Conservation (phyloP, 2,329 filamentous ascomycete genomes). For the Epichloe typhina region DNA sequence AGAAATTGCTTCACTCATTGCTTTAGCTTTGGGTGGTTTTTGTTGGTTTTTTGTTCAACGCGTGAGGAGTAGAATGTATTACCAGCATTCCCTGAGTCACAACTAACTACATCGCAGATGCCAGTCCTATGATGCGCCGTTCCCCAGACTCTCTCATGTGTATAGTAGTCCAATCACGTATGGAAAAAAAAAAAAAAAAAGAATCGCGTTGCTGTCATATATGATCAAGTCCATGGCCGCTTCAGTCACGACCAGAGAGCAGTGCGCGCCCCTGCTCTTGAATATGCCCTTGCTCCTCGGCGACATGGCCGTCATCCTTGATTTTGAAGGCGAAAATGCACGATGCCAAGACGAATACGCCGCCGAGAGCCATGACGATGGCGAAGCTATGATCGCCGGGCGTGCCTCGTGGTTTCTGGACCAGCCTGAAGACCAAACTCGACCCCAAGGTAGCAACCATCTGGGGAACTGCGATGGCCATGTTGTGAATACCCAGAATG, state of each 20-base stretch:
- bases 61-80: not conserved
- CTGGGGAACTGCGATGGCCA: slow-evolving; percentile 82
- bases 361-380: slow-evolving; percentile 76
- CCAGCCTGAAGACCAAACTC: slow-evolving; percentile 67
- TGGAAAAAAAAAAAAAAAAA: not conserved
- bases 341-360: slow-evolving; percentile 62
- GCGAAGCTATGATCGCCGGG: slow-evolving; percentile 79
- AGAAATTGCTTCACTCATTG: not conserved
- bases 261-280: slow-evolving; percentile 20
- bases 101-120: too few relatives aligned
- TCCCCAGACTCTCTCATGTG: too few relatives aligned
- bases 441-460: slow-evolving; percentile 80
- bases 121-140: too few relatives aligned
- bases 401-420: slow-evolving; percentile 76
- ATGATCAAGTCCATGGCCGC: not conserved
- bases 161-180: too few relatives aligned
- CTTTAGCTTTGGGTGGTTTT: not conserved
- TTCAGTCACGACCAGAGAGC: not conserved
- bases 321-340: slow-evolving; percentile 60
- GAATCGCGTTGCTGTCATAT: not conserved
- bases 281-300: slow-evolving; percentile 24
- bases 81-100: too few relatives aligned
- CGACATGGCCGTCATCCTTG: slow-evolving; percentile 39
- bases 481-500: slow-evolving; percentile 90
- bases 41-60: not conserved